Base-by-base conservation (phyloP, 768 basidiomycete species). In the Kwoniella heveanensis region DNA sequence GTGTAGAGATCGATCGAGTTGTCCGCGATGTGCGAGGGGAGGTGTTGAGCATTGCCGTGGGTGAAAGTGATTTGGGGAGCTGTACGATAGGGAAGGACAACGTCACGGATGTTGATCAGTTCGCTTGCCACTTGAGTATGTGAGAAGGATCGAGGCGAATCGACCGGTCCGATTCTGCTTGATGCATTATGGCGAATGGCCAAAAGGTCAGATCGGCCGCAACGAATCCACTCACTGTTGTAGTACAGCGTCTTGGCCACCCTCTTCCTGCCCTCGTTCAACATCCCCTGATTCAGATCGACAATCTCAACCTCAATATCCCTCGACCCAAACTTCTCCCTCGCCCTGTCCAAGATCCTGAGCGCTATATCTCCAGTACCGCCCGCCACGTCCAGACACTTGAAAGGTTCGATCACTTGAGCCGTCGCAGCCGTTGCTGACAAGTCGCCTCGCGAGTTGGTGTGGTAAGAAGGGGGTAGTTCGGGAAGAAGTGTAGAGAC, bases 231-330 rank as follows among this genome's bases (percentile, higher is more conserved):
- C 81, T 68, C 72, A 97, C 95, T 95, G 73, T 90, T 91, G 80
- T 98, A 90, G 80, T 98, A 99, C 90, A 99, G 94, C 0, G 95
- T 98, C 84, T 91, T 89, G 71, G 92, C 93, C 80, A 97, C 92
- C 47, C 93, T 83, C 74, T 85, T 88, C 80, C 86, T 85, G 1
- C 96, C 96, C 77, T 95, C 94, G 67, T 88, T 86, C 68, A 99
- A 84, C 96, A 98, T 99, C 75, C 94, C 89, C 1, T 85, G 86
- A 73, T 98, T 99, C 78, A 99, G 92, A 73, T 99, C 96, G 52
- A 92, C 89, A 53, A 98, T 85, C 53, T 90, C 88, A 0, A 98
- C 92, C 44, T 84, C 86, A 1, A 91, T 89, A 77, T 95, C 92
- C 69, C 96, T 84, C 80, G 95, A 93, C 1, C 88, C 89, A 74